phyloP scores from a whole-genome alignment of 495 filamentous ascomycete genomes.

The Talaromyces liani region DNA sequence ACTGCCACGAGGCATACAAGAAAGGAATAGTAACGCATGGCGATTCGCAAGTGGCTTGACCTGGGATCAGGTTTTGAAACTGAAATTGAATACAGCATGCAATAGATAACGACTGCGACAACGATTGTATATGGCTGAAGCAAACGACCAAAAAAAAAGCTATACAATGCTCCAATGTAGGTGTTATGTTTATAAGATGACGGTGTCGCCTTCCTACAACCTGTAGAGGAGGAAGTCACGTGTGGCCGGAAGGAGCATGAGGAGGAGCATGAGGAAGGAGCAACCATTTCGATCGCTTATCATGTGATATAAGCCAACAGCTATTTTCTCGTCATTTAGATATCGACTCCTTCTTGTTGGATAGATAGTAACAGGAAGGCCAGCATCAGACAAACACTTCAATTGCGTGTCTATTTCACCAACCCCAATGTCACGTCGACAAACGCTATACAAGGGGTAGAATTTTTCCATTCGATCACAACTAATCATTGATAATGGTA shows the following conservation, averaged over 20 bases:
- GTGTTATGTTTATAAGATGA: neutral
- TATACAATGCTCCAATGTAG: neutral
- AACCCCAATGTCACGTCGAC: neutral
- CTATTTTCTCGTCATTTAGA: neutral
- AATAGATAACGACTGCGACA: neutral
- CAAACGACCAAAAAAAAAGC: neutral
- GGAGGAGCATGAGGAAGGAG: neutral
- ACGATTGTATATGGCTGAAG: neutral
- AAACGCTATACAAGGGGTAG: neutral
- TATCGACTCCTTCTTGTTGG: neutral
- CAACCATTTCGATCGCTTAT: neutral
- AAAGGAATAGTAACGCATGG: constrained; percentile 4
- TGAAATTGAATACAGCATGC: neutral
- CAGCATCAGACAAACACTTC: neutral
- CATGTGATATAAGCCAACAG: neutral
- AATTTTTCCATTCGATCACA: neutral
- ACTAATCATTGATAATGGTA: neutral
- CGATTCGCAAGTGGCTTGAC: neutral
- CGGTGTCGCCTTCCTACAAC: neutral
- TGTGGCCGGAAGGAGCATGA: neutral
- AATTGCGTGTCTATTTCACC: neutral
- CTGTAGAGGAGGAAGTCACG: neutral
- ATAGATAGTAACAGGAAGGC: neutral
- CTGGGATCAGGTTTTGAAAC: neutral
- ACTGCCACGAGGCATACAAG: constrained; percentile 5